phyloP scores from a whole-genome alignment of 768 basidiomycete species.

The Hysterangium stoloniferum region DNA sequence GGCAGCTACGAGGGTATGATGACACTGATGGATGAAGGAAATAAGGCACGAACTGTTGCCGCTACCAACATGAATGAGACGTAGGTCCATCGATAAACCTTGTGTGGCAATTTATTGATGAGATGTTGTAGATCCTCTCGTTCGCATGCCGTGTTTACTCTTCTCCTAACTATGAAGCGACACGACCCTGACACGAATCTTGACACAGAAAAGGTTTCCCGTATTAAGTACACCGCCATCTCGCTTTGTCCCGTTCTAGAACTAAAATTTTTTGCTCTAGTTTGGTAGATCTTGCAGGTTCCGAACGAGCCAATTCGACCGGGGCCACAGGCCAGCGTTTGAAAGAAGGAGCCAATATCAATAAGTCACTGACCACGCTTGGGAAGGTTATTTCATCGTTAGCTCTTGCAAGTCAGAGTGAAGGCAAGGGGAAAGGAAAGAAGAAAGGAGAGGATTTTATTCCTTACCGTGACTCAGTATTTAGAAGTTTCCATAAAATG shows the following conservation, averaged over 20 bases:
- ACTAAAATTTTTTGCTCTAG: conserved; percentile 29
- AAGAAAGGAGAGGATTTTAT: conserved; percentile 88
- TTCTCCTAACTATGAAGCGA: conserved; percentile 87
- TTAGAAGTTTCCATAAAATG: conserved; percentile 21
- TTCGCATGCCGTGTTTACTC: conserved; percentile 96
- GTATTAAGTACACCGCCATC: conserved; percentile 63
- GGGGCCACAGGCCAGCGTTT: conserved; percentile 94
- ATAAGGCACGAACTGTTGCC: conserved; percentile 96
- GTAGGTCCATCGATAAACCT: conserved; percentile 32
- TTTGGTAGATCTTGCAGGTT: conserved; percentile 93
- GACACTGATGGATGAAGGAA: conserved; percentile 99
- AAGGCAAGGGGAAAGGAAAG: conserved; percentile 51
- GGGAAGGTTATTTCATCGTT: conserved; percentile 96
- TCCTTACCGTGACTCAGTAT: conserved; percentile 94
- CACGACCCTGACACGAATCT: conserved; percentile 80
- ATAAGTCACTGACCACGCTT: conserved; percentile 95
- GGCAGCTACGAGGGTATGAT: conserved; percentile 94
- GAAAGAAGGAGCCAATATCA: conserved; percentile 98
- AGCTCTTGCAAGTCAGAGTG: conserved; percentile 56
- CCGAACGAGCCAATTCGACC: conserved; percentile 94
- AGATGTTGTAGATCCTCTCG: conserved; percentile 77
- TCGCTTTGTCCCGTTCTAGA: not conserved
- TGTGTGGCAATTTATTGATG: conserved; percentile 1
- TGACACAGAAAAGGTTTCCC: conserved; percentile 97
- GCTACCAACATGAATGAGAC: conserved; percentile 99